Percentiles rank a stretch among this genome's conserved stretches.
Evolutionary conservation across 768 basidiomycete genomes (phyloP).

Genomic region (Melanogaster broomeanus): DNA sequence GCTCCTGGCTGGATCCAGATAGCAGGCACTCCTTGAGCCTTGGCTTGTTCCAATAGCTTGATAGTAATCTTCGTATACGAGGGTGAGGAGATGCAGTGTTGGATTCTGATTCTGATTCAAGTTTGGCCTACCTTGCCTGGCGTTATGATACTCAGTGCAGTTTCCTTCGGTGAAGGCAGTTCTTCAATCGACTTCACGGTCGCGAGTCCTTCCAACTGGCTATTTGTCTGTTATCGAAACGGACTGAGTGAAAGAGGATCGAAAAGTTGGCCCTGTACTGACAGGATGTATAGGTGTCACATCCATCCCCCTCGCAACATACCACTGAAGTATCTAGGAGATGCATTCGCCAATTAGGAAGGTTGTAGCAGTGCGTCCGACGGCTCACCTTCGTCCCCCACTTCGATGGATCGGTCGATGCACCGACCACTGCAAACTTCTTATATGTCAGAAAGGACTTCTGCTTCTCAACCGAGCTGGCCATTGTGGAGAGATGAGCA

Average conservation of each 20-base stretch:
- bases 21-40: slow-evolving; percentile 67
- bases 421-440: slow-evolving; percentile 77
- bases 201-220: slow-evolving; percentile 63
- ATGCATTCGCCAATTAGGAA: neutral
- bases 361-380: neutral
- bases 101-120: neutral
- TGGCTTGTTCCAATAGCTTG: slow-evolving; percentile 62
- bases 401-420: slow-evolving; percentile 77
- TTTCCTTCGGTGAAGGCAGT: slow-evolving; percentile 60
- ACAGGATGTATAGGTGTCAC: slow-evolving; percentile 81
- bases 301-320: slow-evolving; percentile 53
- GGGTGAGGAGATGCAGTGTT: neutral
- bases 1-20: slow-evolving; percentile 93
- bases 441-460: slow-evolving; percentile 60
- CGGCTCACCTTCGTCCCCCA: slow-evolving; percentile 68
- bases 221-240: slow-evolving; percentile 54
- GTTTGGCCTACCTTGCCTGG: slow-evolving; percentile 56
- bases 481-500: slow-evolving; percentile 21
- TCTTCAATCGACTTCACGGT: slow-evolving; percentile 57
- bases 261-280: slow-evolving; percentile 19
- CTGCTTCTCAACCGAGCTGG: slow-evolving; percentile 43
- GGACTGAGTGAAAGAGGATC: neutral
- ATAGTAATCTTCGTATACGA: slow-evolving; percentile 61
- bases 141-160: slow-evolving; percentile 79
- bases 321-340: slow-evolving; percentile 77